A percentile compares a stretch with the other conserved stretches of the same genome.
These are phyloP conservation scores for Ophiostoma sp. DNA, from an alignment of 2,329 filamentous ascomycete genomes.

Conservation along the genomic window DNA sequence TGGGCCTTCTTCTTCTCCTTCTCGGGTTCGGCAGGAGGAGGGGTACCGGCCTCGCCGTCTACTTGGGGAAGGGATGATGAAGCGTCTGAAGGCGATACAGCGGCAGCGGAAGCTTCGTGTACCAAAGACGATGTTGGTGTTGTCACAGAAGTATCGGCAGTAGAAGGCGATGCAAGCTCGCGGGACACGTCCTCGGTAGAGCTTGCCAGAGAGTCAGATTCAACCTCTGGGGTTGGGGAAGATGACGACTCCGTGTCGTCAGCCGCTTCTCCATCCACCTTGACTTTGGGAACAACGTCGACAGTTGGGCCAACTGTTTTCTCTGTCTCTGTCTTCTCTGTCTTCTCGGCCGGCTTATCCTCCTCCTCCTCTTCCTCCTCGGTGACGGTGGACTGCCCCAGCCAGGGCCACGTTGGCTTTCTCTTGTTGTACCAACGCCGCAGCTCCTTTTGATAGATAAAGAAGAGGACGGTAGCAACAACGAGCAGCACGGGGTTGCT, in stretches of 20 bases:
- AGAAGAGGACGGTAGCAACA: constrained; percentile 47
- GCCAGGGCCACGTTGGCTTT: constrained; percentile 24
- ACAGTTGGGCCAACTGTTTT: neutral
- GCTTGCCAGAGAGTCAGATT: constrained; percentile 1
- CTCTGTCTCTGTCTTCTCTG: neutral
- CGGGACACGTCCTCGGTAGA: neutral
- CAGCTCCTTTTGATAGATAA: constrained; percentile 41
- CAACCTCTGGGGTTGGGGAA: neutral
- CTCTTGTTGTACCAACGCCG: constrained; percentile 29
- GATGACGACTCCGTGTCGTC: neutral
- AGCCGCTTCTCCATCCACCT: neutral
- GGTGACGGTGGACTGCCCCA: neutral
- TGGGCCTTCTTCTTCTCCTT: constrained; percentile 65
- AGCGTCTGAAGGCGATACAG: neutral
- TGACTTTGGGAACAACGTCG: neutral
- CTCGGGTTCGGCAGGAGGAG: constrained; percentile 35
- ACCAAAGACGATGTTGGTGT: neutral
- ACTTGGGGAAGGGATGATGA: neutral
- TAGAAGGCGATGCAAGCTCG: neutral
- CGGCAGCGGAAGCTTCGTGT: neutral
- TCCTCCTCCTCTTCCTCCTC: neutral
- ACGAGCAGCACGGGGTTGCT: constrained; percentile 56
- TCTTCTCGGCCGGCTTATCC: neutral
- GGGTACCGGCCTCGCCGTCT: neutral
- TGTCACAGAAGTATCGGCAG: neutral